These are phyloP conservation scores for Xanthoparmelia taractica DNA, from an alignment of 495 filamentous ascomycete species.

Conservation along the genomic window DNA sequence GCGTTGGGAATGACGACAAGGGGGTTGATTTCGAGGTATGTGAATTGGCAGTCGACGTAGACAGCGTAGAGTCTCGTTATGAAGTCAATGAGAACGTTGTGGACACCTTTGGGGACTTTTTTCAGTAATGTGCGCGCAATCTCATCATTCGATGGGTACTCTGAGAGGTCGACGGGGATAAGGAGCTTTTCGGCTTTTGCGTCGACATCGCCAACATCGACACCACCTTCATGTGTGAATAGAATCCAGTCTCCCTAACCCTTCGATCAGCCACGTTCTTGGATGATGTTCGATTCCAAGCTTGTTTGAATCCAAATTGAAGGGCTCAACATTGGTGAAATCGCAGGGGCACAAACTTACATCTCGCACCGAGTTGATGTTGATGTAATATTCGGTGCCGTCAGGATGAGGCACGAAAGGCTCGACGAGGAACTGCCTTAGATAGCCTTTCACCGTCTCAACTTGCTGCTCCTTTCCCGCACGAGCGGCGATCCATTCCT, in stretches of 20 bases:
- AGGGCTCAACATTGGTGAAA: not conserved
- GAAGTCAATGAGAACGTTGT: constrained; percentile 98
- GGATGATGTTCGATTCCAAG: not conserved
- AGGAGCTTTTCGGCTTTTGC: constrained; percentile 97
- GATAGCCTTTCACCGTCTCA: constrained; percentile 78
- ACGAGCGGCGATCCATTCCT: constrained; percentile 84
- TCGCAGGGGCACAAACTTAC: constrained; percentile 44
- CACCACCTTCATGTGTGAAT: constrained; percentile 98
- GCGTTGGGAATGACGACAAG: constrained; percentile 95
- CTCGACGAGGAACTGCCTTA: constrained; percentile 95
- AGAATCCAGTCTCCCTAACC: constrained; percentile 97
- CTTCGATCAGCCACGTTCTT: not conserved
- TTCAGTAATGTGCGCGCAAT: constrained; percentile 76
- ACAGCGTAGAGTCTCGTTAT: constrained; percentile 90
- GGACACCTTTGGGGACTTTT: constrained; percentile 90
- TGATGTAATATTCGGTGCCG: constrained; percentile 97
- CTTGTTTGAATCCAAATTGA: constrained; percentile 5
- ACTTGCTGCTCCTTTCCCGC: constrained; percentile 89
- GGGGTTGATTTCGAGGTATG: constrained; percentile 99
- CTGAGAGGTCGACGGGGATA: constrained; percentile 86
- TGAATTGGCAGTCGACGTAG: constrained; percentile 99
- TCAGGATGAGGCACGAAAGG: constrained; percentile 92
- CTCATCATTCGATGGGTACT: constrained; percentile 94
- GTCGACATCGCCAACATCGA: constrained; percentile 98
- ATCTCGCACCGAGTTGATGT: constrained; percentile 87